Evolutionary conservation across 208 protist genomes (phyloP).

Genomic region (Trypanosoma mega): DNA sequence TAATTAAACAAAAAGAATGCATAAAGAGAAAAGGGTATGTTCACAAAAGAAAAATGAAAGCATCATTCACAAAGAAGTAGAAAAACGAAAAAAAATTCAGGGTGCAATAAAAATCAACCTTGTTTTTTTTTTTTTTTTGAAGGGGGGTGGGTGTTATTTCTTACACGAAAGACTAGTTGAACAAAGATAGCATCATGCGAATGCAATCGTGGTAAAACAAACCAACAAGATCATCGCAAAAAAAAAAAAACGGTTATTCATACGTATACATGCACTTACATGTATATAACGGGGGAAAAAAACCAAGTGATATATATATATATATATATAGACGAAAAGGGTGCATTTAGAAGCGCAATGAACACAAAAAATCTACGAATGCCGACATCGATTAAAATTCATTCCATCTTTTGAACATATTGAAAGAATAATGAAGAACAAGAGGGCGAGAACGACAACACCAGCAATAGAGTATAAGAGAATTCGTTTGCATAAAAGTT

Average conservation of each 20-base stretch:
- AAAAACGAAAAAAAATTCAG: too few relatives aligned
- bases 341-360: too few relatives aligned
- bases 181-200: background rate
- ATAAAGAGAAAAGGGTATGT: too few relatives aligned
- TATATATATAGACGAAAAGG: too few relatives aligned
- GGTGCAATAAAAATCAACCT: too few relatives aligned
- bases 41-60: too few relatives aligned
- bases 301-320: too few relatives aligned
- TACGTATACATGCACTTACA: background rate
- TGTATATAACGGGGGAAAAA: too few relatives aligned
- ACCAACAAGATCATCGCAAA: background rate
- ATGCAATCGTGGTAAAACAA: background rate
- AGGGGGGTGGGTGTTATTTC: background rate
- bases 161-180: background rate
- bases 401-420: slow-evolving; percentile 18
- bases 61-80: too few relatives aligned
- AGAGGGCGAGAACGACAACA: slow-evolving; percentile 21
- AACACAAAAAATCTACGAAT: background rate
- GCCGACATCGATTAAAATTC: slow-evolving; percentile 17
- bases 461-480: slow-evolving; percentile 17
- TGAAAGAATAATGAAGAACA: slow-evolving; percentile 17
- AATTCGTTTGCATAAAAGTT: slow-evolving; percentile 19
- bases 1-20: background rate
- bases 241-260: slow-evolving; percentile 1
- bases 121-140: slow-evolving; percentile 1